Conservation (phyloP, 108 stramenopile genomes). For the Nitzschia sp. region DNA sequence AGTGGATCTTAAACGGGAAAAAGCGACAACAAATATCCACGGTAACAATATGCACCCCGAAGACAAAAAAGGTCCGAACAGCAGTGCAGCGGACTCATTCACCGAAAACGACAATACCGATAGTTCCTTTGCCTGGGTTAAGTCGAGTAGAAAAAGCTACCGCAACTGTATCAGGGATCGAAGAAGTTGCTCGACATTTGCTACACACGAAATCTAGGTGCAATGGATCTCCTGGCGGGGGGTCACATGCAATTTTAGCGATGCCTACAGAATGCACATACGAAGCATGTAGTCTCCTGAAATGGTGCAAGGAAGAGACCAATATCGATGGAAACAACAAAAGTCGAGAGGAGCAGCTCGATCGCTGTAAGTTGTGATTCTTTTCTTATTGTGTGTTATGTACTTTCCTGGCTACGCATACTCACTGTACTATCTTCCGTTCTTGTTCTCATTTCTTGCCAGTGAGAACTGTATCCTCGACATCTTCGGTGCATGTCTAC, state of each 20-base stretch:
- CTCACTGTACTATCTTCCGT: too few species aligned
- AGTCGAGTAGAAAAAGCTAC: constrained; percentile 7
- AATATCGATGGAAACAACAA: neutral
- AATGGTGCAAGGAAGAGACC: neutral
- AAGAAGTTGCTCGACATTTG: constrained; percentile 1
- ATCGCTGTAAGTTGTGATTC: constrained; percentile 15
- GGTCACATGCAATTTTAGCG: constrained; percentile 1
- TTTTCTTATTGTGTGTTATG: too few species aligned
- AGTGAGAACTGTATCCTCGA: neutral
- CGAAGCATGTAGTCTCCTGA: constrained; percentile 3
- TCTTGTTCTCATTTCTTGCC: neutral
- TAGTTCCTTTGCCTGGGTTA: neutral
- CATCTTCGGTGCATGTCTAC: constrained; percentile 1
- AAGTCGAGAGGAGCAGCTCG: constrained; percentile 5
- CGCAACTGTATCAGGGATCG: constrained; percentile 5
- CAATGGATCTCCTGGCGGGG: neutral
- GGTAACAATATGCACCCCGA: neutral
- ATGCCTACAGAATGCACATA: constrained; percentile 18
- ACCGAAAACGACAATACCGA: neutral
- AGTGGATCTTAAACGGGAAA: neutral
- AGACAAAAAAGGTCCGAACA: neutral
- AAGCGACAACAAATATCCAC: neutral
- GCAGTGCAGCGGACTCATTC: constrained; percentile 9
- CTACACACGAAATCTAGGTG: neutral
- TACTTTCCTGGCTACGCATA: too few species aligned